phyloP scores from a whole-genome alignment of 805 yeast species.

The Candida xiaguanensis region DNA sequence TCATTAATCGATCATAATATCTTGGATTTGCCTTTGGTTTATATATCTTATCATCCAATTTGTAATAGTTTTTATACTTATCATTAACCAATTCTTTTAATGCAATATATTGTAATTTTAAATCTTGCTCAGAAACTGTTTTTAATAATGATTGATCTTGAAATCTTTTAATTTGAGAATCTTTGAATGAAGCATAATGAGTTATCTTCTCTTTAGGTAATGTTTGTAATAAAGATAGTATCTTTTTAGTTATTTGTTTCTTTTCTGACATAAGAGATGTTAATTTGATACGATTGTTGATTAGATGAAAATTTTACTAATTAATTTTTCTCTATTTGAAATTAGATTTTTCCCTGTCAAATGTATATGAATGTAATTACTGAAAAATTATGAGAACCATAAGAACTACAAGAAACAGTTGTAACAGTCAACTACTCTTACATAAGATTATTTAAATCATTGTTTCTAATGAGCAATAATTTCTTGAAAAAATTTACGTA shows the following conservation, averaged over 20 bases:
- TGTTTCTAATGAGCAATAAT: too few species aligned
- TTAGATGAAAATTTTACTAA: background rate
- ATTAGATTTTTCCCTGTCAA: background rate
- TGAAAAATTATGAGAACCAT: too few species aligned
- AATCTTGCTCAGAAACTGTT: slow-evolving; percentile 43
- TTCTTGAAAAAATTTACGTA: too few species aligned
- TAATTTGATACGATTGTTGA: too few species aligned
- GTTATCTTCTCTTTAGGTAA: slow-evolving; percentile 68
- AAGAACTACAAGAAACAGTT: too few species aligned
- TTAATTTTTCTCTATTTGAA: background rate
- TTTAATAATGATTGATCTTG: slow-evolving; percentile 36
- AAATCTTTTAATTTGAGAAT: slow-evolving; percentile 49
- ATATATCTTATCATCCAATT: slow-evolving; percentile 60
- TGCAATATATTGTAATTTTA: slow-evolving; percentile 57
- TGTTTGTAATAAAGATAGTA: slow-evolving; percentile 54
- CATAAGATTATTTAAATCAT: too few species aligned
- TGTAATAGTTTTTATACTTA: slow-evolving; percentile 61
- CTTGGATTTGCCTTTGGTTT: slow-evolving; percentile 83
- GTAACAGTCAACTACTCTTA: too few species aligned
- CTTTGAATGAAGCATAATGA: slow-evolving; percentile 69
- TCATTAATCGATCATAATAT: slow-evolving; percentile 67
- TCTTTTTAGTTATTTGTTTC: slow-evolving; percentile 50
- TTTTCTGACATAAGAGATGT: slow-evolving; percentile 37
- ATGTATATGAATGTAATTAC: background rate
- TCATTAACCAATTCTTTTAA: slow-evolving; percentile 54